These are phyloP conservation scores for Prillingera fragicola DNA, from an alignment of 1,284 basidiomycete genomes.

Conservation along the genomic window DNA sequence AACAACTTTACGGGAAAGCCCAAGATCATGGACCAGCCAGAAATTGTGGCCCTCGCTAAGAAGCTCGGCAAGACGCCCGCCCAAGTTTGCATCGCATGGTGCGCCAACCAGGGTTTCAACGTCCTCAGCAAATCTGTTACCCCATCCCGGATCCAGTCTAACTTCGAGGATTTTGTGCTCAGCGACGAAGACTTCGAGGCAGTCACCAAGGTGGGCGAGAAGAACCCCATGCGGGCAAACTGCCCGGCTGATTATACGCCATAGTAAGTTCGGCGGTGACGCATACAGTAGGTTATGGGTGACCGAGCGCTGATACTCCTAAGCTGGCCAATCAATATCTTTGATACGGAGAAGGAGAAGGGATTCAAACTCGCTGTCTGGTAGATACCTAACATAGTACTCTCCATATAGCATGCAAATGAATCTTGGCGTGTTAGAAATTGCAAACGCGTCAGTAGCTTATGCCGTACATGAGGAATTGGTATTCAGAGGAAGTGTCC, in stretches of 20 bases:
- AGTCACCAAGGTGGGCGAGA: conserved; percentile 55
- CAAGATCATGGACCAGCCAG: conserved; percentile 38
- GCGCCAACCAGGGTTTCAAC: conserved; percentile 57
- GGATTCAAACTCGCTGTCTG: too few relatives aligned
- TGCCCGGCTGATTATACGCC: conserved; percentile 55
- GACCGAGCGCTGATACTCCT: too few relatives aligned
- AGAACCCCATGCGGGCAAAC: conserved; percentile 57
- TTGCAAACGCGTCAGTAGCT: too few relatives aligned
- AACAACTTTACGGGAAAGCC: conserved; percentile 50
- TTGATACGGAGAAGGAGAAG: conserved; percentile 57
- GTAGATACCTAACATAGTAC: too few relatives aligned
- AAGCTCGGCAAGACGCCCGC: conserved; percentile 58
- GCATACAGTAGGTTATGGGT: background rate
- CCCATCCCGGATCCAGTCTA: conserved; percentile 52
- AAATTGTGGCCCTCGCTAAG: conserved; percentile 58
- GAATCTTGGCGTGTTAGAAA: too few relatives aligned
- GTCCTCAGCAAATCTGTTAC: conserved; percentile 67
- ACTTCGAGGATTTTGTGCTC: conserved; percentile 63
- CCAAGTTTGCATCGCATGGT: conserved; percentile 66
- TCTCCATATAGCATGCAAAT: too few relatives aligned
- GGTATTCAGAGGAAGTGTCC: too few relatives aligned
- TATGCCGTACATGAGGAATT: too few relatives aligned
- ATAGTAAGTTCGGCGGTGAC: background rate
- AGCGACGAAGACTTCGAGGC: conserved; percentile 58
- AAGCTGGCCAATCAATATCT: conserved; percentile 63